Evolutionary conservation across 768 basidiomycete species (phyloP), one percentile per base, ranked within the genome.

Genomic region (Auriscalpium vulgare): DNA sequence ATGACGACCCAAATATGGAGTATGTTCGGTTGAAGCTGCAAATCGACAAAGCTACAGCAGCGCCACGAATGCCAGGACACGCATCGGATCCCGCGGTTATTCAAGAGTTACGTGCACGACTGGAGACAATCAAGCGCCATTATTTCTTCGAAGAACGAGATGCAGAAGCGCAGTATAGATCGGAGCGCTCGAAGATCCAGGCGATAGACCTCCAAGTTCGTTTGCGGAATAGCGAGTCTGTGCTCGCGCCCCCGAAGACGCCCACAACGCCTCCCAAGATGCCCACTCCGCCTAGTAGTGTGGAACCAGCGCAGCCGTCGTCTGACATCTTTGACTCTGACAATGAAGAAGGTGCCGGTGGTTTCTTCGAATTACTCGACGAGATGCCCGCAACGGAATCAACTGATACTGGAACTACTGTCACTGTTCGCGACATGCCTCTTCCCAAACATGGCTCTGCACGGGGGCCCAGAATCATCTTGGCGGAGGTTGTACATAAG

Each of bases 391-490:
- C 72, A 7, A 78, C 74, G n/a, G 81, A 81, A 59, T 75, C 77
- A n/a, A 82, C 79, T 17, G 68, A 74, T 10, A 68, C 75, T 52
- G 88, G 86, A 13, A 74, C 71, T 9, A 78, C 76, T 6, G 71
- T 87, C 48, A 68, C 61, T 29, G 65, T 86, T 59, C 76, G 85
- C 29, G 83, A 93, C 57, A 87, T 98, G 85, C 66, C 82, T 1
- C 73, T 91, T 23, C 88, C 92, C 2, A 95, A 90, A 70, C 83
- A 89, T 64, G 86, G 85, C 76, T 84, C 89, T 38, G 87, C 89
- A 37, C 84, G 82, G 43, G 85, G 87, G 13, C 92, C 95, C 10
- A 94, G 88, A 68, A 72, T 67, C 14, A 68, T 91, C 5, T 77
- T 98, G 40, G 68, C 76, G 53, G 89, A 91, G 56, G 75, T 77